Base-by-base conservation (phyloP, 2,329 filamentous ascomycete genomes). In the Aspergillus neoniger region DNA sequence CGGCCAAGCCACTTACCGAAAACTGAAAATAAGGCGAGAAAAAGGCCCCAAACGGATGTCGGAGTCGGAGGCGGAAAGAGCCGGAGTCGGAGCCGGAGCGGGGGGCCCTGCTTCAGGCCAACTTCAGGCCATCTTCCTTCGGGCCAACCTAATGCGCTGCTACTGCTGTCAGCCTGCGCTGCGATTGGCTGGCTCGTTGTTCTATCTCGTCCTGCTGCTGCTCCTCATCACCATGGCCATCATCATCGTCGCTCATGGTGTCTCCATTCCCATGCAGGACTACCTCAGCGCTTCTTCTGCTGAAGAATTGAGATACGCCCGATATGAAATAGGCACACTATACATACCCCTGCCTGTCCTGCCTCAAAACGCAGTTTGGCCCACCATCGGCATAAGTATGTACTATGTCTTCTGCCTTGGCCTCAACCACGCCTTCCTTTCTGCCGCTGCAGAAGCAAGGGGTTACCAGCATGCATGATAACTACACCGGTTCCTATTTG, bases 391-490 rank as follows among this genome's bases (percentile, higher is more conserved):
- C 32, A 36, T 5, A 6, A 36, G 12, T 36, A 36, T 36, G 32
- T 36, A 36, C 32, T 14, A 21, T 19, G 39, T 5, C 39, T 19
- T 43, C 17, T 17, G 17, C 39, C 39, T 43, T 5, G n/a, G 39
- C 39, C 39, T 43, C 39, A 17, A 10, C 39, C 39, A 17, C 39
- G 39, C 17, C 39, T 43, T 19, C 19, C 17, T 17, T 17, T 43
- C 39, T 43, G 38, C 14, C 32, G 32, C 56, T 58, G 56, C 36
- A 62, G 56, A 59, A 59, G 48, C 51, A 60, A 63, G 51, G 58
- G 43, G 54, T 25, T 32, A 19, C n/a, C 47, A 28, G 47, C 47
- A 12, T 50, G 47, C 47, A 23, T 36, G 38, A 59, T 49, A 55
- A 59, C 54, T 48, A 14, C 32, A 32, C 15, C 14, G 25, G 9